phyloP scores from a whole-genome alignment of 2,329 filamentous ascomycete genomes.

The Fusarium newnesense region DNA sequence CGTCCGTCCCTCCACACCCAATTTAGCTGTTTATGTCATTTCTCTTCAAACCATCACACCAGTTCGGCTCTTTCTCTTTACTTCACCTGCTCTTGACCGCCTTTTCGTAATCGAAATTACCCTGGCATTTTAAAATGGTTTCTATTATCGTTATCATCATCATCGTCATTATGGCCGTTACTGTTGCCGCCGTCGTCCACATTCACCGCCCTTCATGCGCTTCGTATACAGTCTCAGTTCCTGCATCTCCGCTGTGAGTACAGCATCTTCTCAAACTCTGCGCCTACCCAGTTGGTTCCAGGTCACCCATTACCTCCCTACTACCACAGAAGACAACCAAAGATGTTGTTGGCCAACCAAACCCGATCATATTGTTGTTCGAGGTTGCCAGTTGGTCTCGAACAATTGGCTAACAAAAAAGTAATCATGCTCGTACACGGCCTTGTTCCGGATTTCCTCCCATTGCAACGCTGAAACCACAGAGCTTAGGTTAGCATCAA shows the following conservation, averaged over 20 bases:
- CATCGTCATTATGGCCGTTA: constrained; percentile 25
- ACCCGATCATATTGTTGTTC: constrained; percentile 40
- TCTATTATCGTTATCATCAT: constrained; percentile 25
- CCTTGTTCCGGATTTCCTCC: constrained; percentile 56
- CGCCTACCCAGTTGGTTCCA: background rate
- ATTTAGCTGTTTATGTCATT: background rate
- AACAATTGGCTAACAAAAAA: constrained; percentile 70
- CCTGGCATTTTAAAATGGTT: constrained; percentile 2
- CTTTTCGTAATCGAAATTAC: constrained; percentile 12
- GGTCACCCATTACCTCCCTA: background rate
- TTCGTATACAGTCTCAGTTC: constrained; percentile 19
- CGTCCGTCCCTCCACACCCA: background rate
- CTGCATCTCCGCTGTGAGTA: background rate
- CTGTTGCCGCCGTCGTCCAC: constrained; percentile 6
- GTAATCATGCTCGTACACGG: constrained; percentile 65
- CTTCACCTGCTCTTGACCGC: constrained; percentile 16
- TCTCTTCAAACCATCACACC: background rate
- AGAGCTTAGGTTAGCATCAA: constrained; percentile 42
- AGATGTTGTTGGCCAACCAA: background rate
- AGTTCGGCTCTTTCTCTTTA: constrained; percentile 5
- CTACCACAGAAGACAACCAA: background rate
- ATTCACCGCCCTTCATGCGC: background rate
- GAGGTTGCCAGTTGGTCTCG: constrained; percentile 63
- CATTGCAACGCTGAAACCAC: constrained; percentile 51
- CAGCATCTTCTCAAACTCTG: constrained; percentile 1